Evolutionary conservation across 306 rosid genomes (phyloP).

Genomic region (Gynostemma pentaphyllum): DNA sequence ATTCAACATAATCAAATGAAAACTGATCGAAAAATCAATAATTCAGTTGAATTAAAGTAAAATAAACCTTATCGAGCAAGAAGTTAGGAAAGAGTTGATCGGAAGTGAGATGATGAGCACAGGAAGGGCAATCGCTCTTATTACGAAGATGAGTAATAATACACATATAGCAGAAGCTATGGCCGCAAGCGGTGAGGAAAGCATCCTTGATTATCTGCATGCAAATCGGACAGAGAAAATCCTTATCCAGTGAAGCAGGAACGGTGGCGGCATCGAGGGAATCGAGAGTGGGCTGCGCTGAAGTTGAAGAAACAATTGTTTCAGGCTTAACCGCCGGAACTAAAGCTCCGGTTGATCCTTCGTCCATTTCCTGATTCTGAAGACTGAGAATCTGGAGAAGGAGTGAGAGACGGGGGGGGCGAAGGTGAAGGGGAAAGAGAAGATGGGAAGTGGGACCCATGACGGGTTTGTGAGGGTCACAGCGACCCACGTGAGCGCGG

Average conservation of each 20-base stretch:
- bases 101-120: constrained; percentile 65
- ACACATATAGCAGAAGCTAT: constrained; percentile 97
- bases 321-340: constrained; percentile 25
- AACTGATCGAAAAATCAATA: too few relatives aligned
- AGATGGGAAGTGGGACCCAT: constrained; percentile 10
- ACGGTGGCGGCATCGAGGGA: constrained; percentile 1
- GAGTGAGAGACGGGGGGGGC: background rate
- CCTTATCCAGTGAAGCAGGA: constrained; percentile 53
- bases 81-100: constrained; percentile 69
- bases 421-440: background rate
- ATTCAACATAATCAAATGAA: too few relatives aligned
- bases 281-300: constrained; percentile 2
- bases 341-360: constrained; percentile 28
- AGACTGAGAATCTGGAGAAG: background rate
- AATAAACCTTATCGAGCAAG: constrained; percentile 69
- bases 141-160: constrained; percentile 83
- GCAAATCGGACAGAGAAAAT: constrained; percentile 89
- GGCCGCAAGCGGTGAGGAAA: constrained; percentile 83
- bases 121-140: constrained; percentile 96
- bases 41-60: background rate
- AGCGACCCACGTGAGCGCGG: constrained; percentile 10
- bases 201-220: constrained; percentile 89
- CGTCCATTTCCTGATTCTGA: constrained; percentile 23
- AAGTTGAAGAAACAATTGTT: constrained; percentile 6
- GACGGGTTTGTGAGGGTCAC: constrained; percentile 13